A percentile compares a stretch with the other conserved stretches of the same genome.
These are phyloP conservation scores for Speleostelium caveatum DNA, from an alignment of 78 protist species.

Conservation along the genomic window DNA sequence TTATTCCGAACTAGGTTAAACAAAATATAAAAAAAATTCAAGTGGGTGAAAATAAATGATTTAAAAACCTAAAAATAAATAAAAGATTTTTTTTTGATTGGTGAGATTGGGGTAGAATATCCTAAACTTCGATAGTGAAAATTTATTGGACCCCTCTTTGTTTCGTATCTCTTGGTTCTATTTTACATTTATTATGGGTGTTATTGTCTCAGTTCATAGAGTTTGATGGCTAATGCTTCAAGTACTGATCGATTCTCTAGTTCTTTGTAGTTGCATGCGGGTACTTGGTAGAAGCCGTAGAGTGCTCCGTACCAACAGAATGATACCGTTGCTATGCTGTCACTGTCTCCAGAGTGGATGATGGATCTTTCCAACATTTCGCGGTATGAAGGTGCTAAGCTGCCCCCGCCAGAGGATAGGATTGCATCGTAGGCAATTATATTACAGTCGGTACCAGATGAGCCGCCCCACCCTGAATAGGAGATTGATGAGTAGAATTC, in stretches of 20 bases:
- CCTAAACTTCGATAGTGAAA: too few relatives aligned
- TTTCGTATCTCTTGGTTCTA: too few relatives aligned
- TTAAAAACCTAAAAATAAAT: too few relatives aligned
- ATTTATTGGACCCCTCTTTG: too few relatives aligned
- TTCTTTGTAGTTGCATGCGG: conserved; percentile 29
- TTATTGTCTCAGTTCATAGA: neutral
- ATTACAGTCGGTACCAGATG: conserved; percentile 80
- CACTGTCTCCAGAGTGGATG: conserved; percentile 87
- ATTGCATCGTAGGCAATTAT: conserved; percentile 89
- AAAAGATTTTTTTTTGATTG: too few relatives aligned
- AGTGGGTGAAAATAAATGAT: too few relatives aligned
- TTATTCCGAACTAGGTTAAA: too few relatives aligned
- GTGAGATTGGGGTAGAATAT: too few relatives aligned
- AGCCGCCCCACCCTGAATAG: conserved; percentile 85
- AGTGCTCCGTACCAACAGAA: conserved; percentile 85
- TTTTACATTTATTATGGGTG: too few relatives aligned
- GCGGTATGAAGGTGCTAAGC: conserved; percentile 24
- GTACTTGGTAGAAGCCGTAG: conserved; percentile 82
- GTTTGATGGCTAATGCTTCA: neutral
- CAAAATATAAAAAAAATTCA: too few relatives aligned
- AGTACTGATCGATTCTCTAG: conserved; percentile 32
- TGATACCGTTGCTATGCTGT: conserved; percentile 89
- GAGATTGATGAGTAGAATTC: conserved; percentile 46
- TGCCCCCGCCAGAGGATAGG: conserved; percentile 56
- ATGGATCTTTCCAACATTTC: conserved; percentile 73